Conservation (phyloP, 106 monocot genomes). For the Dendrobium catenatum region DNA sequence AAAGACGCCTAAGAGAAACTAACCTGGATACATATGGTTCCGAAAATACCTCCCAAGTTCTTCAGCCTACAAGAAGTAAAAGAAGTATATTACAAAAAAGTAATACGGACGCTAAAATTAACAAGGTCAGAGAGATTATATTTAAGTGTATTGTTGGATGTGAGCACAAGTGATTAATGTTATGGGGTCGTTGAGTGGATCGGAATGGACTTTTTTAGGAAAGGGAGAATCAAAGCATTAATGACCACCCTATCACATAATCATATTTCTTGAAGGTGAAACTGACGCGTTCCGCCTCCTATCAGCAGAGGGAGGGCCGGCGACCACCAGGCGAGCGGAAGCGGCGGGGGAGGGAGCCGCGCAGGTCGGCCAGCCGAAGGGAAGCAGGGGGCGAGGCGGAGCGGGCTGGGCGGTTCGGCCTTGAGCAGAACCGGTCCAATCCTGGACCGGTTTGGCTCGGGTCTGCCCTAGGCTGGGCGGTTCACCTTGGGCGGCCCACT, state of each 20-base stretch:
- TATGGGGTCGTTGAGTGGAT: not conserved
- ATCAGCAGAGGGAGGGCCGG: too few relatives aligned
- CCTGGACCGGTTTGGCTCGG: too few relatives aligned
- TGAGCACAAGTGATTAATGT: not conserved
- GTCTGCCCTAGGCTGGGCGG: too few relatives aligned
- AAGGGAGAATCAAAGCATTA: not conserved
- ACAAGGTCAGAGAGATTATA: not conserved
- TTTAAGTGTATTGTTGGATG: not conserved
- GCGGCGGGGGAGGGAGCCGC: too few relatives aligned
- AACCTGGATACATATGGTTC: constrained; percentile 99
- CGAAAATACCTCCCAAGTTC: constrained; percentile 94
- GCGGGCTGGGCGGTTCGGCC: too few relatives aligned
- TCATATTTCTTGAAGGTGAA: not conserved
- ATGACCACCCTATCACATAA: not conserved
- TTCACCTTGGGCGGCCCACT: too few relatives aligned
- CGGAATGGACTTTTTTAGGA: not conserved
- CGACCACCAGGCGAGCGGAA: too few relatives aligned
- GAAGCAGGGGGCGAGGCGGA: too few relatives aligned
- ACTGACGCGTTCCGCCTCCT: too few relatives aligned
- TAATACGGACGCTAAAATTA: not conserved
- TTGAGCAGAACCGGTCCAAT: too few relatives aligned
- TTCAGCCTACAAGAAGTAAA: constrained; percentile 53
- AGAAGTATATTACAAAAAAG: not conserved
- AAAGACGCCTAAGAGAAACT: not conserved
- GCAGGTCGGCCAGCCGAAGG: too few relatives aligned